Evolutionary conservation across 192 early-diverging fungal genomes (phyloP).

Genomic region (Gonapodya prolifera): DNA sequence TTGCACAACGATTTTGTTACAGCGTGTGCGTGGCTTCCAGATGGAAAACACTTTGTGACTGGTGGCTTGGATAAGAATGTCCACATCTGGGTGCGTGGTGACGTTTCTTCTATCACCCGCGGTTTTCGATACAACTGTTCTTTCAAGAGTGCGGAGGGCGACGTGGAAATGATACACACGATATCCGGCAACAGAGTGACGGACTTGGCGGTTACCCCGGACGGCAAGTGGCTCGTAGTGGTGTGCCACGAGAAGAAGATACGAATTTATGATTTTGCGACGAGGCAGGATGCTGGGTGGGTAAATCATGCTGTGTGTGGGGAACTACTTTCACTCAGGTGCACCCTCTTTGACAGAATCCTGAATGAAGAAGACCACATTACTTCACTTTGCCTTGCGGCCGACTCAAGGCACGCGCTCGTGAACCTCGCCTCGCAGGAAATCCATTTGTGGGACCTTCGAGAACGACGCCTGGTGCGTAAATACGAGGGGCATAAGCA

Average conservation of each 20-base stretch:
- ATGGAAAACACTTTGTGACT: conserved; percentile 69
- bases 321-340: not conserved
- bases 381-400: conserved; percentile 51
- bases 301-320: not conserved
- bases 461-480: conserved; percentile 47
- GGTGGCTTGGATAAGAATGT: conserved; percentile 68
- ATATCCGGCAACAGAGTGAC: conserved; percentile 47
- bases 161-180: conserved; percentile 41
- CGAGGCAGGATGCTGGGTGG: conserved; percentile 25
- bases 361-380: conserved; percentile 38
- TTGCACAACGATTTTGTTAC: conserved; percentile 67
- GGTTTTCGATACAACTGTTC: not conserved
- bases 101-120: not conserved
- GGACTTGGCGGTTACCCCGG: conserved; percentile 46
- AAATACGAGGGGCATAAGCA: conserved; percentile 76
- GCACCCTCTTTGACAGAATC: conserved; percentile 9
- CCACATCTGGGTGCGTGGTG: conserved; percentile 50
- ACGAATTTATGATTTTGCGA: conserved; percentile 45
- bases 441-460: conserved; percentile 83
- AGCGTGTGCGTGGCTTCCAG: conserved; percentile 80
- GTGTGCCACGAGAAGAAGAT: conserved; percentile 51
- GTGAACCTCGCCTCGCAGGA: conserved; percentile 53
- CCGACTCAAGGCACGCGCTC: conserved; percentile 45
- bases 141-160: conserved; percentile 13
- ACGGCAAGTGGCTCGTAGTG: conserved; percentile 48